phyloP scores from a whole-genome alignment of 2,329 filamentous ascomycete species.

The Ceratocystis colombiana region DNA sequence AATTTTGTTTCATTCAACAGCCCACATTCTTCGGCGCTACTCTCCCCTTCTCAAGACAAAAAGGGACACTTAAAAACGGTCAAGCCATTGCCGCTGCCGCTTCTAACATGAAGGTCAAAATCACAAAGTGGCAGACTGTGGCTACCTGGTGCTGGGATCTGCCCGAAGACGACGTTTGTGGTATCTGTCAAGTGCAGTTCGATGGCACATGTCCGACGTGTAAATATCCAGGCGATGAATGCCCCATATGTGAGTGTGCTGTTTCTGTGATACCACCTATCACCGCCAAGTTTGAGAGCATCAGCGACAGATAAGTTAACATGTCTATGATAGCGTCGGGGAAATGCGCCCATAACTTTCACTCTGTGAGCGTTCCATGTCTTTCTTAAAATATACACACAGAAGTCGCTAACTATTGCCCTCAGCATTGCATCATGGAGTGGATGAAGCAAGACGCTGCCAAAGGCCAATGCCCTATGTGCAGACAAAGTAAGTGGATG shows the following conservation, averaged over 20 bases:
- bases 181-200: slow-evolving; percentile 96
- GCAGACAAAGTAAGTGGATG: slow-evolving; percentile 64
- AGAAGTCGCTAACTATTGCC: slow-evolving; percentile 26
- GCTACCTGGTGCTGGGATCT: slow-evolving; percentile 98
- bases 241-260: slow-evolving; percentile 64
- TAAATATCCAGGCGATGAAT: slow-evolving; percentile 96
- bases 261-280: neutral
- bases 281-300: slow-evolving; percentile 15
- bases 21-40: too few relatives aligned
- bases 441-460: slow-evolving; percentile 95
- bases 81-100: neutral
- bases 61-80: neutral
- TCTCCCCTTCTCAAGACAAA: too few relatives aligned
- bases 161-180: slow-evolving; percentile 93
- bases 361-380: slow-evolving; percentile 57
- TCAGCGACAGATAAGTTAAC: neutral
- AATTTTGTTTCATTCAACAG: too few relatives aligned
- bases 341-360: slow-evolving; percentile 94
- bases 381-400: neutral
- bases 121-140: slow-evolving; percentile 86
- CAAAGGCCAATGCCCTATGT: slow-evolving; percentile 95
- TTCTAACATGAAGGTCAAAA: slow-evolving; percentile 76
- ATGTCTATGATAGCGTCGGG: slow-evolving; percentile 61
- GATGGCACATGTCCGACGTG: slow-evolving; percentile 96
- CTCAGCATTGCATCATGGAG: slow-evolving; percentile 81